These are phyloP conservation scores for Cenococcum geophilum DNA, from an alignment of 495 filamentous ascomycete species.

Conservation along the genomic window DNA sequence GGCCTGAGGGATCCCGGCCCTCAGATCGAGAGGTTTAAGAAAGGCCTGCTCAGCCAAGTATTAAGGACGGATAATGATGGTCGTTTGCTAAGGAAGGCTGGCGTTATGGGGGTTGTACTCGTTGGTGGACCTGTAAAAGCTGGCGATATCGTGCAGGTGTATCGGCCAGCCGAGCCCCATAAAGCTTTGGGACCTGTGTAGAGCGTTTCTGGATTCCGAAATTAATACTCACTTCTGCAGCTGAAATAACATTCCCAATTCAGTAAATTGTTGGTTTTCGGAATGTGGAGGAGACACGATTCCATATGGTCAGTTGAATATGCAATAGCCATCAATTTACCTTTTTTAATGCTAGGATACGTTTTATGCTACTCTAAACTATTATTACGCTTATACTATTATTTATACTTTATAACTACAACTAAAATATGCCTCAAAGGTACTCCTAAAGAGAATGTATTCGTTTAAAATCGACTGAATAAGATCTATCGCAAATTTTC, in stretches of 20 bases:
- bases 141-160: constrained; percentile 8
- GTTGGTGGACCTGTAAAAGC: constrained; percentile 7
- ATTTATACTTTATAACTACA: too few relatives aligned
- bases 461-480: too few relatives aligned
- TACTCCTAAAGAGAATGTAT: too few relatives aligned
- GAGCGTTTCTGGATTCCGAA: not conserved
- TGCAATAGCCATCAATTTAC: too few relatives aligned
- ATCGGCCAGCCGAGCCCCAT: not conserved
- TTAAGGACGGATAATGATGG: not conserved
- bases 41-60: constrained; percentile 7
- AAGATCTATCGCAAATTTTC: too few relatives aligned
- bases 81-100: not conserved
- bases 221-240: not conserved
- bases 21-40: constrained; percentile 8
- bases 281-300: not conserved
- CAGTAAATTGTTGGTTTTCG: not conserved
- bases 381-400: too few relatives aligned
- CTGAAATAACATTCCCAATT: not conserved
- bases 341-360: too few relatives aligned
- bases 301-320: too few relatives aligned
- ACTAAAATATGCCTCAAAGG: too few relatives aligned
- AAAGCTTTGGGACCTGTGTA: constrained; percentile 9
- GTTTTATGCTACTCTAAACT: too few relatives aligned
- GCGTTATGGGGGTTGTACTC: constrained; percentile 12
- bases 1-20: constrained; percentile 7